Evolutionary conservation across 2,329 filamentous ascomycete species (phyloP).

Genomic region (Penicillium sp.): DNA sequence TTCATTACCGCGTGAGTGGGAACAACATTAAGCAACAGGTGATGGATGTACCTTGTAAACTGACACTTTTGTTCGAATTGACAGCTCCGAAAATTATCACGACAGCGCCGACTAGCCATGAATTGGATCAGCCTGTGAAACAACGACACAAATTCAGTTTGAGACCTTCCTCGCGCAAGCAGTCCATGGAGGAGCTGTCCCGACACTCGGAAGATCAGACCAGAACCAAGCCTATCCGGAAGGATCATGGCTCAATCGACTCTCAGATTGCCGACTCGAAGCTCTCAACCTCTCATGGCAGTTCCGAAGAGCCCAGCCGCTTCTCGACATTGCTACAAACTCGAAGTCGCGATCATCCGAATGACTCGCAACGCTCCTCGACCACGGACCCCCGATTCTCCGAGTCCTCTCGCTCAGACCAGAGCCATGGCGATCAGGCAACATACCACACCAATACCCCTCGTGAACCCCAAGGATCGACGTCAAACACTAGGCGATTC

Average conservation of each 20-base stretch:
- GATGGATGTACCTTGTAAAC: background rate
- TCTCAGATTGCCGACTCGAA: slow-evolving; percentile 27
- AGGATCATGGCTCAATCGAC: slow-evolving; percentile 24
- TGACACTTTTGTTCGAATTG: slow-evolving; percentile 1
- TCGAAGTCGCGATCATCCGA: slow-evolving; percentile 54
- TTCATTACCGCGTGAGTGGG: slow-evolving; percentile 35
- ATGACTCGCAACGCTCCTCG: slow-evolving; percentile 56
- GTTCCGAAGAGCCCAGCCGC: slow-evolving; percentile 57
- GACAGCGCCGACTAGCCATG: slow-evolving; percentile 71
- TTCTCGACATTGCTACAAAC: slow-evolving; percentile 44
- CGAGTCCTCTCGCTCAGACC: slow-evolving; percentile 86
- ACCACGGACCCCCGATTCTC: slow-evolving; percentile 62
- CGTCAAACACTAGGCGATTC: slow-evolving; percentile 69
- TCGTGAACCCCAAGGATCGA: slow-evolving; percentile 52
- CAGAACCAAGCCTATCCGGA: slow-evolving; percentile 18
- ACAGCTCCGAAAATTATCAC: slow-evolving; percentile 70
- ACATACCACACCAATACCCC: slow-evolving; percentile 56
- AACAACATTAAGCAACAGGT: background rate
- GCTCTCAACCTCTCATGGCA: slow-evolving; percentile 44
- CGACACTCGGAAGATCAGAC: slow-evolving; percentile 14
- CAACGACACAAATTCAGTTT: slow-evolving; percentile 40
- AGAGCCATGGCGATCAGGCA: slow-evolving; percentile 64
- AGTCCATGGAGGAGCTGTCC: slow-evolving; percentile 30
- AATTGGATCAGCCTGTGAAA: slow-evolving; percentile 46
- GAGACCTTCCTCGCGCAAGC: slow-evolving; percentile 30